phyloP scores from a whole-genome alignment of 2,329 filamentous ascomycete genomes.

The Lithohypha guttulata region DNA sequence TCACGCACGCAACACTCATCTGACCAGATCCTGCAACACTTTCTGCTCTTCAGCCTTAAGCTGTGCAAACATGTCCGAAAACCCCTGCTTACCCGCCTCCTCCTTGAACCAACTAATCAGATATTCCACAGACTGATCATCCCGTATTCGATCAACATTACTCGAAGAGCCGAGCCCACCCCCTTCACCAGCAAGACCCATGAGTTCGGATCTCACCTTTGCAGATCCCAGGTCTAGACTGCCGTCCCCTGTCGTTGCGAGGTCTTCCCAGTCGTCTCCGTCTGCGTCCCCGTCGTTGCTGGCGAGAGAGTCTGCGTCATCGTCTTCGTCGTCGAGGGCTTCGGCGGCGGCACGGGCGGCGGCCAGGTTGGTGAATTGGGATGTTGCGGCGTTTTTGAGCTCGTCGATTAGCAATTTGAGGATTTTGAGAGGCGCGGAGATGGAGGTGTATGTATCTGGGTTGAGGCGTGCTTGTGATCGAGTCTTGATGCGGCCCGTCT shows the following conservation, averaged over 20 bases:
- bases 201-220: constrained; percentile 62
- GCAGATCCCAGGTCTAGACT: constrained; percentile 61
- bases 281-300: constrained; percentile 49
- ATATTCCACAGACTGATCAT: constrained; percentile 84
- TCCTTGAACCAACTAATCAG: constrained; percentile 68
- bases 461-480: constrained; percentile 79
- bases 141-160: constrained; percentile 51
- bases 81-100: constrained; percentile 43
- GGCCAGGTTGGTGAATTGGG: constrained; percentile 37
- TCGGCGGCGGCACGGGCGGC: constrained; percentile 50
- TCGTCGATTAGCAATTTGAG: constrained; percentile 93
- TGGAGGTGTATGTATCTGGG: constrained; percentile 78
- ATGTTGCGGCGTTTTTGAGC: constrained; percentile 66
- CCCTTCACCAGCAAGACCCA: constrained; percentile 47
- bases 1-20: too few relatives aligned
- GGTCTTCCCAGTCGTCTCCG: constrained; percentile 83
- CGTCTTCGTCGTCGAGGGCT: constrained; percentile 48
- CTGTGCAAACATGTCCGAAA: constrained; percentile 44
- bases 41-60: constrained; percentile 41
- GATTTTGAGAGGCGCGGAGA: constrained; percentile 86
- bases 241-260: constrained; percentile 46
- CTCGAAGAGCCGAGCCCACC: constrained; percentile 33
- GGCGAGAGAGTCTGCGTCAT: constrained; percentile 32
- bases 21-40: constrained; percentile 16
- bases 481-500: constrained; percentile 80